Percentiles rank a stretch among this genome's conserved stretches.
Evolutionary conservation across 192 early-diverging fungal species (phyloP).

Genomic region (Backusella psychrophila): DNA sequence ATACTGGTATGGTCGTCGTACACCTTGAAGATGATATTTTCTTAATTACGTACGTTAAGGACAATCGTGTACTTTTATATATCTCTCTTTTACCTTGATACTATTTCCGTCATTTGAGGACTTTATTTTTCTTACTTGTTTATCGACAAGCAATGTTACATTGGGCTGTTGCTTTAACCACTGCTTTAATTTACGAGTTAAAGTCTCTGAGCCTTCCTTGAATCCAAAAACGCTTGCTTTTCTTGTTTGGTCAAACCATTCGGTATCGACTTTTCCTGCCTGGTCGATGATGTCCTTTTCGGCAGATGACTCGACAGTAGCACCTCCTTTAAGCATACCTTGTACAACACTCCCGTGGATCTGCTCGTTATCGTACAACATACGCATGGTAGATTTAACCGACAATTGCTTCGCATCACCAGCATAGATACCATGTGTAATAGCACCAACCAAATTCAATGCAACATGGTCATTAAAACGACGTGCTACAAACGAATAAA

Average conservation of each 20-base stretch:
- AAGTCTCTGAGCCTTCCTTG: slow-evolving; percentile 70
- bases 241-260: slow-evolving; percentile 59
- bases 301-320: slow-evolving; percentile 26
- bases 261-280: slow-evolving; percentile 34
- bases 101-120: slow-evolving; percentile 26
- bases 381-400: slow-evolving; percentile 68
- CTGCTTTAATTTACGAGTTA: slow-evolving; percentile 55
- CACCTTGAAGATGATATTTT: slow-evolving; percentile 3
- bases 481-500: slow-evolving; percentile 76
- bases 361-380: slow-evolving; percentile 70
- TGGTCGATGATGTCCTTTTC: slow-evolving; percentile 34
- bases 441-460: slow-evolving; percentile 81
- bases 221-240: slow-evolving; percentile 82
- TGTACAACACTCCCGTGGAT: slow-evolving; percentile 51
- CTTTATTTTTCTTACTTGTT: slow-evolving; percentile 43
- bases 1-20: background rate
- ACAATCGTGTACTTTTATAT: slow-evolving; percentile 22
- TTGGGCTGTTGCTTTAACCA: slow-evolving; percentile 51
- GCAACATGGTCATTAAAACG: slow-evolving; percentile 75
- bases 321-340: slow-evolving; percentile 46
- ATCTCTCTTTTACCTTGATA: slow-evolving; percentile 40
- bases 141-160: slow-evolving; percentile 53
- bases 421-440: slow-evolving; percentile 94
- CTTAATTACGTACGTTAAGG: background rate
- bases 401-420: slow-evolving; percentile 80